Evolutionary conservation across 2,329 filamentous ascomycete genomes (phyloP).

Genomic region (Aureobasidium sp.): DNA sequence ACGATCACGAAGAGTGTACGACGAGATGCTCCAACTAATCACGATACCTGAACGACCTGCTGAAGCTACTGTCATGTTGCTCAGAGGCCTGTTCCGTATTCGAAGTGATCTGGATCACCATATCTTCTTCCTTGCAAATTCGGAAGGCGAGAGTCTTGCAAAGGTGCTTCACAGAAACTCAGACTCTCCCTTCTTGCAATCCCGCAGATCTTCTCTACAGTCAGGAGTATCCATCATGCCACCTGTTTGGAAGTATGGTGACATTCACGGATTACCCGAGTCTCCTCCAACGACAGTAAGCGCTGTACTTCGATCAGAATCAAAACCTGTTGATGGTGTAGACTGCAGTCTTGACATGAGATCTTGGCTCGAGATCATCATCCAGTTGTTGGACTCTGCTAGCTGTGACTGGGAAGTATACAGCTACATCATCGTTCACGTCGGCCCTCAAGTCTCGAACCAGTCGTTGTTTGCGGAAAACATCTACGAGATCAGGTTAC

Average conservation of each 20-base stretch:
- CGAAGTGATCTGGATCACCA: conserved; percentile 73
- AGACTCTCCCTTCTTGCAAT: conserved; percentile 1
- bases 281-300: conserved; percentile 42
- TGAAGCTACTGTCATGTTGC: conserved; percentile 21
- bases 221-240: conserved; percentile 9
- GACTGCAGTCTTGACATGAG: conserved; percentile 10
- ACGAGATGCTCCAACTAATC: conserved; percentile 22
- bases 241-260: conserved; percentile 51
- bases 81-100: conserved; percentile 58
- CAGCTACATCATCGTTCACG: conserved; percentile 80
- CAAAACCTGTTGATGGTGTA: not conserved
- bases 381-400: conserved; percentile 12
- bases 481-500: conserved; percentile 63
- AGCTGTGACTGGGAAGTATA: conserved; percentile 68
- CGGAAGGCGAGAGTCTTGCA: conserved; percentile 67
- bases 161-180: conserved; percentile 43
- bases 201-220: conserved; percentile 10
- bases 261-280: conserved; percentile 45
- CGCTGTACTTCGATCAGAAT: conserved; percentile 39
- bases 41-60: conserved; percentile 24
- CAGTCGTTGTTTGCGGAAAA: conserved; percentile 73
- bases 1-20: conserved; percentile 7
- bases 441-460: conserved; percentile 83
- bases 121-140: conserved; percentile 60
- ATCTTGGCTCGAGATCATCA: conserved; percentile 14